phyloP scores from a whole-genome alignment of 176 grass and related monocot species.

The Raddia distichophylla region DNA sequence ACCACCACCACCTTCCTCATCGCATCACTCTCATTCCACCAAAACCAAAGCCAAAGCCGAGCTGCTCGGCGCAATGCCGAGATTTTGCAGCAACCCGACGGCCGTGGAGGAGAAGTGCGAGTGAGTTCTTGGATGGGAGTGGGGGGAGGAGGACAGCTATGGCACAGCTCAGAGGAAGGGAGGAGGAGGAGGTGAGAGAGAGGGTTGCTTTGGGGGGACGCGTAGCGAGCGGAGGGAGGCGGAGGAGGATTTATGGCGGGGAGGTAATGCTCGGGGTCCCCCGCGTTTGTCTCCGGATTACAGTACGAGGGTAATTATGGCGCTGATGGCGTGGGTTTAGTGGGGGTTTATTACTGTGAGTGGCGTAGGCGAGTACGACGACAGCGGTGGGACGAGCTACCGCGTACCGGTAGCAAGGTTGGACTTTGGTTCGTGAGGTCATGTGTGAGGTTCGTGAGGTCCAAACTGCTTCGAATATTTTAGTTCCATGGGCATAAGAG shows the following conservation, averaged over 20 bases:
- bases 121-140: not conserved
- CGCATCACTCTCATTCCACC: constrained; percentile 21
- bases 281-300: constrained; percentile 8
- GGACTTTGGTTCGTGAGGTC: too few species aligned
- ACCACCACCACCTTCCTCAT: constrained; percentile 9
- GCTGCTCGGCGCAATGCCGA: not conserved
- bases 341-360: not conserved
- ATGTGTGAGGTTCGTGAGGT: too few species aligned
- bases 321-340: constrained; percentile 12
- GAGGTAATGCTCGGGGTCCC: constrained; percentile 36
- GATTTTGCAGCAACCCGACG: constrained; percentile 32
- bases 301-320: constrained; percentile 28
- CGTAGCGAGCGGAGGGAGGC: constrained; percentile 31
- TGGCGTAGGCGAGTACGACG: too few species aligned
- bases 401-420: too few species aligned
- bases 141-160: constrained; percentile 61
- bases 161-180: constrained; percentile 49
- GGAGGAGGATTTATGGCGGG: constrained; percentile 46
- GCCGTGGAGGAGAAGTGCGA: not conserved
- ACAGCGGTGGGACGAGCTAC: too few species aligned
- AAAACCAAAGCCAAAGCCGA: not conserved
- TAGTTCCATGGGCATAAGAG: too few species aligned
- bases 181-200: not conserved
- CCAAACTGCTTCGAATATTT: too few species aligned
- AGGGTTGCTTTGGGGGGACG: not conserved